Conservation (phyloP, 495 filamentous ascomycete genomes). For the Tuber magnatum region DNA sequence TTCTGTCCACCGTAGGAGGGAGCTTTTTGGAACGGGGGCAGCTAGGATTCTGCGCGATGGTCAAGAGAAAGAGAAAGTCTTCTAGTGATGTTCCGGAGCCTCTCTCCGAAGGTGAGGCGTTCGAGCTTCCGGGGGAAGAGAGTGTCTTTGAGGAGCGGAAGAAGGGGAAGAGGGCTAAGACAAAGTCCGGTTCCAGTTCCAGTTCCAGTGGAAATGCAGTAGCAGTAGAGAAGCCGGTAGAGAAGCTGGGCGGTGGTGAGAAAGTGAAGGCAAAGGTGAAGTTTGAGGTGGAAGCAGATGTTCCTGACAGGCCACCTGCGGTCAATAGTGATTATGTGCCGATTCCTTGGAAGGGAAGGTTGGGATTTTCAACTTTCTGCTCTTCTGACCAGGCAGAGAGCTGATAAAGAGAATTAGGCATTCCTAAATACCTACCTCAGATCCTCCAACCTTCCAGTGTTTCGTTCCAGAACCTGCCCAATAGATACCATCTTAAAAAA, state of each 20-base stretch:
- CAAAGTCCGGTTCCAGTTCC: background rate
- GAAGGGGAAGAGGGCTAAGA: background rate
- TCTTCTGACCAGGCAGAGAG: conserved; percentile 4
- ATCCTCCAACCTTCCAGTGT: conserved; percentile 73
- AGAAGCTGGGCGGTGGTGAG: conserved; percentile 11
- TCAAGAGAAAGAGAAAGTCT: background rate
- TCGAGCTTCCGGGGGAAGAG: background rate
- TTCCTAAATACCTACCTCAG: conserved; percentile 92
- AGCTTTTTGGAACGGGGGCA: background rate
- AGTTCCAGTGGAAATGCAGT: background rate
- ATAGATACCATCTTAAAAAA: conserved; percentile 87
- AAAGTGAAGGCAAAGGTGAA: conserved; percentile 30
- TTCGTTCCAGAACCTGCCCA: conserved; percentile 84
- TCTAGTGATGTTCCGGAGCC: background rate
- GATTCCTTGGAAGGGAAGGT: conserved; percentile 82
- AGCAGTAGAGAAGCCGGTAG: background rate
- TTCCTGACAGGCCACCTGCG: conserved; percentile 57
- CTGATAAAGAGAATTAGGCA: conserved; percentile 48
- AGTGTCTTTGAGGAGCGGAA: background rate
- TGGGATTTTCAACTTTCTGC: conserved; percentile 57
- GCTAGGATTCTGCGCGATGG: background rate
- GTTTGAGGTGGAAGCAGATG: conserved; percentile 44
- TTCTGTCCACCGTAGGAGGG: background rate
- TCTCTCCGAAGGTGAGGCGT: background rate
- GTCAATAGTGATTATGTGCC: conserved; percentile 83